Base-by-base conservation (phyloP, 371 early-diverging fungal species). In the Apophysomyces trapeziformis region DNA sequence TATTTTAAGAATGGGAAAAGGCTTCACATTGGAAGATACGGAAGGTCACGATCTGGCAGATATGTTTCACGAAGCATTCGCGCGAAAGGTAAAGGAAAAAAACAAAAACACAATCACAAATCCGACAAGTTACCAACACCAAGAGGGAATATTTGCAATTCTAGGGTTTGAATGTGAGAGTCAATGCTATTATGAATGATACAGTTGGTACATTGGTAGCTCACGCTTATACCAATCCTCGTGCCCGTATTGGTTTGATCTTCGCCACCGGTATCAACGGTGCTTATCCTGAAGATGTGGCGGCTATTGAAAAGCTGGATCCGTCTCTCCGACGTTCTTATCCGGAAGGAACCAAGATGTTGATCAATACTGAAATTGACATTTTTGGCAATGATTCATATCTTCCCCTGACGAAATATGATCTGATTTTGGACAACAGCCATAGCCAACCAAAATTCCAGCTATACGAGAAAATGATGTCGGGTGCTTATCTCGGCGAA, bases 191-290 rank as follows among this genome's bases (percentile, higher is more conserved):
- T 18, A 85, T 97, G 62, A 98, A 98, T 84, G 98, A 97, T 78
- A 95, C 96, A 0, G 96, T 95, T 47, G 95, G 95, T 36, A 93
- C 96, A 2, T 78, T 96, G 41, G 86, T 95, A 56, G 88, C 95
- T 43, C 90, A 95, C 60, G 93, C 93, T 4, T 95, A 94, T 79
- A 69, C 73, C 57, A 84, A 88, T 56, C 93, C 93, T 6, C 85
- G 87, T 47, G 91, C 93, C 58, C 83, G 86, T 73, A 83, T 94
- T 65, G 94, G 94, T 39, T 89, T 95, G 43, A 95, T 97, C 70
- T 85, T 93, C 43, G 97, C 94, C 58, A 96, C 98, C 5, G 98
- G 98, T 57, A 88, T 93, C 61, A 97, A 97, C 72, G 95, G 94
- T 37, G 93, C 95, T 16, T 96, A 94, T 76, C 90, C 92, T 65